Conservation (phyloP, 192 early-diverging fungal species). For the Coemansia asiatica region DNA sequence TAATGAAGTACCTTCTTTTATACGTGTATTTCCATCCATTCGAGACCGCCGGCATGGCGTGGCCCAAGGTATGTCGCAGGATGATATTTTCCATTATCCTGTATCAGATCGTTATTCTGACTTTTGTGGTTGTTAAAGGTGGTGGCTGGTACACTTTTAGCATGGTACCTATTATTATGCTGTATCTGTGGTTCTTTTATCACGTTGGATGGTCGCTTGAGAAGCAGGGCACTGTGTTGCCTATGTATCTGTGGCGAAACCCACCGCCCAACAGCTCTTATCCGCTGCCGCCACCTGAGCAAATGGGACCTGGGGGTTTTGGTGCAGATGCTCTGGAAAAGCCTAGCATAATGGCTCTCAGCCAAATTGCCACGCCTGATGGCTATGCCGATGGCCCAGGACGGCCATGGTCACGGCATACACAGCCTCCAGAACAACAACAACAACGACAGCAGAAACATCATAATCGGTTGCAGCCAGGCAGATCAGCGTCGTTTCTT, state of each 20-base stretch:
- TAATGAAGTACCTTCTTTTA: slow-evolving; percentile 74
- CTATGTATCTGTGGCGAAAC: slow-evolving; percentile 46
- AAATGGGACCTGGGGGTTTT: not conserved
- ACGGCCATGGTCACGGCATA: too few relatives aligned
- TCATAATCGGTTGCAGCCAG: too few relatives aligned
- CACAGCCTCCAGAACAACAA: too few relatives aligned
- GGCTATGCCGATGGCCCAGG: not conserved
- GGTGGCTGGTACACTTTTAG: slow-evolving; percentile 52
- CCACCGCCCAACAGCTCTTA: slow-evolving; percentile 50
- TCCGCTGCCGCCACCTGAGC: slow-evolving; percentile 32
- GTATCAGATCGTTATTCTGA: slow-evolving; percentile 65
- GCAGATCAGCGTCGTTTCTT: slow-evolving; percentile 3
- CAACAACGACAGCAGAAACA: too few relatives aligned
- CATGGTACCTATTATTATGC: slow-evolving; percentile 35
- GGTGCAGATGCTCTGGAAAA: not conserved
- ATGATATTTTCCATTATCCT: slow-evolving; percentile 66
- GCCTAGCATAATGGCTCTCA: not conserved
- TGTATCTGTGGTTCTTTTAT: slow-evolving; percentile 49
- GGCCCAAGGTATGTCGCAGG: slow-evolving; percentile 72
- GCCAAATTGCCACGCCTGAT: not conserved
- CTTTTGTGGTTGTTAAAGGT: slow-evolving; percentile 55
- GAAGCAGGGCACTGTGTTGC: slow-evolving; percentile 42
- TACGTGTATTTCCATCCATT: slow-evolving; percentile 80
- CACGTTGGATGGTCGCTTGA: slow-evolving; percentile 40
- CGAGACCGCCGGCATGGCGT: slow-evolving; percentile 67